These are phyloP conservation scores for Microdochium trichocladiopsis DNA, from an alignment of 2,329 filamentous ascomycete species.

Conservation along the genomic window DNA sequence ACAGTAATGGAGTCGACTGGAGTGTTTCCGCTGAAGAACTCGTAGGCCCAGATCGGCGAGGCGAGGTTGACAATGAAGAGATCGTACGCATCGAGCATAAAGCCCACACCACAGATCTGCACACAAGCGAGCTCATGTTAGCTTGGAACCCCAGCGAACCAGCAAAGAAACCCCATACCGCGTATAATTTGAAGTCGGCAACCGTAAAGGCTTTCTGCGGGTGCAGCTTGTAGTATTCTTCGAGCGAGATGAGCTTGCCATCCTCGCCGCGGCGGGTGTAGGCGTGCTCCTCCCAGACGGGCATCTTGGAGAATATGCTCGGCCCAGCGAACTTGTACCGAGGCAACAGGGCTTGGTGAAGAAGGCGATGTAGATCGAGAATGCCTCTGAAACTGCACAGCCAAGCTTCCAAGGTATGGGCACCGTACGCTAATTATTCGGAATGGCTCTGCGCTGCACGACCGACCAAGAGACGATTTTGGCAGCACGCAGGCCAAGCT, in stretches of 20 bases:
- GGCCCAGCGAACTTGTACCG: not conserved
- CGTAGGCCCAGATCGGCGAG: slow-evolving; percentile 2
- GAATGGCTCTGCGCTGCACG: too few species aligned
- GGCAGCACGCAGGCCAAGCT: not conserved
- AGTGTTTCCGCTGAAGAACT: slow-evolving; percentile 1
- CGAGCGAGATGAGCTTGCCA: slow-evolving; percentile 9
- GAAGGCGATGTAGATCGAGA: too few species aligned
- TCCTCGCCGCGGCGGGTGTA: slow-evolving; percentile 2
- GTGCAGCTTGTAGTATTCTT: slow-evolving; percentile 9
- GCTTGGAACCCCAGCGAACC: too few species aligned
- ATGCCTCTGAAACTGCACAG: too few species aligned
- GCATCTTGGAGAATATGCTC: not conserved
- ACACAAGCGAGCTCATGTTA: too few species aligned
- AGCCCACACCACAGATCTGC: slow-evolving; percentile 2
- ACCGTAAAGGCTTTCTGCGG: slow-evolving; percentile 2
- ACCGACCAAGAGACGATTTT: not conserved
- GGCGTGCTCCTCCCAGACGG: slow-evolving; percentile 1
- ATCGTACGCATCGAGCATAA: slow-evolving; percentile 3
- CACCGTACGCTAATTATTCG: too few species aligned
- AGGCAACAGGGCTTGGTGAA: not conserved
- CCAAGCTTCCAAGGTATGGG: too few species aligned
- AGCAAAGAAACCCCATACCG: too few species aligned
- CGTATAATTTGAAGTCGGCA: slow-evolving; percentile 3
- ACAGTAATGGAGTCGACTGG: slow-evolving; percentile 19
- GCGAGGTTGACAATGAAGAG: slow-evolving; percentile 3